Base-by-base conservation (phyloP, 2,329 filamentous ascomycete genomes). In the Rhinocladiella mackenziei region DNA sequence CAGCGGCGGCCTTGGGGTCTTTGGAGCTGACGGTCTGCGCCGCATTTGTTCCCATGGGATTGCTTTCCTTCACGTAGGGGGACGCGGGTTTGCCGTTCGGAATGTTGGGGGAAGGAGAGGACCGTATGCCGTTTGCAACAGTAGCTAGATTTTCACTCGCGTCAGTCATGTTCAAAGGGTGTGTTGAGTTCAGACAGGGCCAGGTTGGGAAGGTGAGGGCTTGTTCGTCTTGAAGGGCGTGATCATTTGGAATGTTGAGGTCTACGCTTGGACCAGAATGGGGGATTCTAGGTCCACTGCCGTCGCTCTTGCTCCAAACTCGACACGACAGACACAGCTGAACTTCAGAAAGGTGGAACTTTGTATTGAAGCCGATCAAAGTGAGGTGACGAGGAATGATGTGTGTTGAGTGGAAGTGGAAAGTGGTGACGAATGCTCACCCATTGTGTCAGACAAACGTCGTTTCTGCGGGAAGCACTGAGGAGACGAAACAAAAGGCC, bases 21-120 rank as follows among this genome's bases (percentile, higher is more conserved):
- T 77, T 81, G 39, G 78, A 81, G 62, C 71, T 76, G 58, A 83
- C 75, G 18, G 79, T 82, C 63, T 81, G 78, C 52, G 67, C 66
- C 39, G 66, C 67, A 56, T 67, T 71, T 54, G 68, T 66, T 45
- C 72, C 73, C 70, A 78, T 74, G 32, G 73, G 70, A 62, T 75
- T 79, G 65, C 72, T 77, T 61, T 74, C 73, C 58, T 80, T 75
- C 56, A 77, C 74, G 58, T 72, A 70, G 46, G 76, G 76, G 53
- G 76, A 74, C 22, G 72, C 63, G 39, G 70, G 67, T 60, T 74
- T 75, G 63, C 74, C 76, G 59, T 72, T 72, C 47, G 63, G 59
- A 20, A 55, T 53, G 58, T 60, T 65, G 39, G 66, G 62, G 15
- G 63, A 61, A 26, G 69, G 62, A 34, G 64, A 68, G 31, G 64